phyloP scores from a whole-genome alignment of 2,329 filamentous ascomycete species.

The Epichloe glyceriae region DNA sequence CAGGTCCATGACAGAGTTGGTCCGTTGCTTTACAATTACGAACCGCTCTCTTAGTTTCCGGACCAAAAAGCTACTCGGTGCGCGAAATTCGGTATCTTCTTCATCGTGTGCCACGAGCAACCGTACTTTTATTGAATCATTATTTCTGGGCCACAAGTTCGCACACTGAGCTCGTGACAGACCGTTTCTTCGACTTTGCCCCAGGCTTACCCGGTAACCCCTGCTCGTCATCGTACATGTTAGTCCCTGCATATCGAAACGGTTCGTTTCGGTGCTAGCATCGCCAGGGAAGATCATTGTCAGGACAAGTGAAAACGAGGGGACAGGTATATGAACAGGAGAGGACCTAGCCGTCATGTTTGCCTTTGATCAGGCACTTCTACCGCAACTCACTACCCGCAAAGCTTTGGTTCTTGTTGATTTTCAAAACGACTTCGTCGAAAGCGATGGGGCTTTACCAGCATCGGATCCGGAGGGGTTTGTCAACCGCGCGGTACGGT shows the following conservation, averaged over 20 bases:
- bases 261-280: background rate
- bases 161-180: background rate
- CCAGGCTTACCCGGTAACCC: background rate
- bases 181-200: background rate
- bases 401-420: constrained; percentile 73
- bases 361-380: constrained; percentile 39
- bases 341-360: constrained; percentile 28
- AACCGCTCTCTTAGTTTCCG: background rate
- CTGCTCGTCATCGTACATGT: background rate
- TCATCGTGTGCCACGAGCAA: background rate
- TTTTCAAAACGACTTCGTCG: constrained; percentile 81
- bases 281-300: background rate
- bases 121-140: background rate
- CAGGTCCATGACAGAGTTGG: background rate
- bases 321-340: background rate
- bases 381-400: constrained; percentile 44
- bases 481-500: constrained; percentile 48
- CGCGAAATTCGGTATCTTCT: background rate
- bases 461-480: constrained; percentile 52
- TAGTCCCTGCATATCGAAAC: background rate
- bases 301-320: background rate
- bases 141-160: background rate
- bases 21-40: background rate
- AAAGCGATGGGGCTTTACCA: constrained; percentile 51
- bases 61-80: background rate